A percentile compares a stretch with the other conserved stretches of the same genome.
Evolutionary conservation across 75 land plant species (phyloP).

Genomic region (Pseudotsuga menziesii): DNA sequence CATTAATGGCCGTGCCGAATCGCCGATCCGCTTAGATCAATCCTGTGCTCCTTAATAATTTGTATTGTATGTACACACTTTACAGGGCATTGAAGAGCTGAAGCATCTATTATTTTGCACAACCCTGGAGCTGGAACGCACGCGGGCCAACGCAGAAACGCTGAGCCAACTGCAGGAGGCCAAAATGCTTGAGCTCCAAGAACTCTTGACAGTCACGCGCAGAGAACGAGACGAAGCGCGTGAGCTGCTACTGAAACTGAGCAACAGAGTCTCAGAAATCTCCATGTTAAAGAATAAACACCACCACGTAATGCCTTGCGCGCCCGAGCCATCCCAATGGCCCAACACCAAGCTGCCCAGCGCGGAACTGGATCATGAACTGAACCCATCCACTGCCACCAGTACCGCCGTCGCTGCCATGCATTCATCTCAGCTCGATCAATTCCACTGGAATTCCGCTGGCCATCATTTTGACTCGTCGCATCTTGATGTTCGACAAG

Average conservation of each 20-base stretch:
- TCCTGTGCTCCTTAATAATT: too few relatives aligned
- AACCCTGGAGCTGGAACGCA: slow-evolving; percentile 40
- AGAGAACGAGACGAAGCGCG: slow-evolving; percentile 70
- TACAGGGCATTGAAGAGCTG: too few relatives aligned
- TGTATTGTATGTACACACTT: too few relatives aligned
- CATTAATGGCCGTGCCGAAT: too few relatives aligned
- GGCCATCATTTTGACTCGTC: not conserved
- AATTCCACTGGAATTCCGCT: not conserved
- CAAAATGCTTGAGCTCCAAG: slow-evolving; percentile 8
- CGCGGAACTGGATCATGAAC: not conserved
- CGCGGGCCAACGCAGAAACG: slow-evolving; percentile 29
- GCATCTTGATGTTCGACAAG: too few relatives aligned
- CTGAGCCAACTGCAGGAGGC: slow-evolving; percentile 18
- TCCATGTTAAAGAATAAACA: not conserved
- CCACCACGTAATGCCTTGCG: not conserved
- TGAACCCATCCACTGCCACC: slow-evolving; percentile 31
- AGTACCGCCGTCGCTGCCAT: slow-evolving; percentile 17
- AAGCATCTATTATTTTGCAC: too few relatives aligned
- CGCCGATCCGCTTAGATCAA: too few relatives aligned
- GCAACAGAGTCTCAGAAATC: slow-evolving; percentile 19
- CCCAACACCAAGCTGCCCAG: not conserved
- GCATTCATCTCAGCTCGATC: not conserved
- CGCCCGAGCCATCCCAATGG: slow-evolving; percentile 9
- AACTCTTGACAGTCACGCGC: slow-evolving; percentile 25
- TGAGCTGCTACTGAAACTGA: slow-evolving; percentile 41